Evolutionary conservation across 2,329 filamentous ascomycete species (phyloP), one percentile per base, ranked within the genome.

Genomic region (Neurospora sp.): DNA sequence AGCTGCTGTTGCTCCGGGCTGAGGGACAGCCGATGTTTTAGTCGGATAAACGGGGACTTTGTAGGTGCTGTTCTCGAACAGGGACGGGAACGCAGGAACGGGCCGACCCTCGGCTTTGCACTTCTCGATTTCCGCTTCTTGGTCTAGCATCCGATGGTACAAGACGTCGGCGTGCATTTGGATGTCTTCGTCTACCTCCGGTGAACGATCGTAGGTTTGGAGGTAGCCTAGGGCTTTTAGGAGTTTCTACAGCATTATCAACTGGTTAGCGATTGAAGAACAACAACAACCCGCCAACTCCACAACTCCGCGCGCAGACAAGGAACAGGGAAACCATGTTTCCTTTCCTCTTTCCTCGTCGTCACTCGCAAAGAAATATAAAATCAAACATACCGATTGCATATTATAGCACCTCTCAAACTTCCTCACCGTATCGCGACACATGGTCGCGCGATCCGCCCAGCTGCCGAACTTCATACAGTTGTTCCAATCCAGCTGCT

Each of bases 161-260:
- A 99, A 85, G 73, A 88, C 88, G 82, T 99, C 96, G 71, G 95
- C 95, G 79, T 97, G 94, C 90, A 98, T 92, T 81, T 98, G 96
- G 72, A 99, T 93, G 74, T 91, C 88, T 79, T 97, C 94, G 75
- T 97, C 92, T 68, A 92, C 86, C 38, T 89, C 85, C 0, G 85
- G 82, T 8, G 89, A 83, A 28, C 89, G 87, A 65, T 91, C 87
- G 72, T 87, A 83, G 36, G 87, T 88, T 8, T 88, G 87, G 40
- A 96, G 86, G 78, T 97, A 98, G 4, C 96, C 96, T 19, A 99
- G 82, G 1, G 94, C 93, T 80, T 95, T 93, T 37, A 99, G 82
- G 75, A 99, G 94, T 79, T 95, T 91, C 87, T 93, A 72, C 23
- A 17, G 15, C 23, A 43, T 46, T 6, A 19, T 46, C n/a, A 33